Percentiles rank a stretch among this genome's conserved stretches.
These are phyloP conservation scores for Acaromyces ingoldii DNA, from an alignment of 1,284 basidiomycete species.

Conservation along the genomic window DNA sequence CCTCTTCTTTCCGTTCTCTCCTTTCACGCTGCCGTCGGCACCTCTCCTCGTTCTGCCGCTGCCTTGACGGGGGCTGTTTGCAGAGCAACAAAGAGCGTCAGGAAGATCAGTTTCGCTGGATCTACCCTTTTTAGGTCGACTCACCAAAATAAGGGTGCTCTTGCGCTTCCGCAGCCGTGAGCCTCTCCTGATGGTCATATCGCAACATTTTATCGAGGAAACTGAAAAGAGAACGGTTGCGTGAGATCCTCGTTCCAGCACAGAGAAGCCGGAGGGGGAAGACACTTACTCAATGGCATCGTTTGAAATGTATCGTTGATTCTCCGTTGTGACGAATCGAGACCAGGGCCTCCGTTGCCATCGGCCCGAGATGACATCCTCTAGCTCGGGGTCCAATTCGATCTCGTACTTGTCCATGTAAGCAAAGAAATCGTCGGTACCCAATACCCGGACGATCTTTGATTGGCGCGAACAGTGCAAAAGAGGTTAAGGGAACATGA, in stretches of 20 bases:
- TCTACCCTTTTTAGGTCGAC: background rate
- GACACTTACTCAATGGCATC: slow-evolving; percentile 61
- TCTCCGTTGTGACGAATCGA: slow-evolving; percentile 60
- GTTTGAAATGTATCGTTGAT: slow-evolving; percentile 94
- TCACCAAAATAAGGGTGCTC: slow-evolving; percentile 44
- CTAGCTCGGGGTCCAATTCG: slow-evolving; percentile 54
- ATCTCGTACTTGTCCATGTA: slow-evolving; percentile 63
- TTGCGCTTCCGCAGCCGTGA: slow-evolving; percentile 66
- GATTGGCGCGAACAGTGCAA: no score
- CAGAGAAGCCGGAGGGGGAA: no score
- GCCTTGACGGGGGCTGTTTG: slow-evolving; percentile 7
- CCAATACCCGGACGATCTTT: slow-evolving; percentile 90
- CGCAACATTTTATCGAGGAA: slow-evolving; percentile 90
- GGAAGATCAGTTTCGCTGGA: background rate
- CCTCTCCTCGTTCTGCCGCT: slow-evolving; percentile 3
- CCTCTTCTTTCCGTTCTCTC: slow-evolving; percentile 4
- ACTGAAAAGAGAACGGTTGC: no score
- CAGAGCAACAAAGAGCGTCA: background rate
- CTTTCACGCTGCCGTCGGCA: slow-evolving; percentile 2
- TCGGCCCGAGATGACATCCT: slow-evolving; percentile 53
- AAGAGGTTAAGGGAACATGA: no score
- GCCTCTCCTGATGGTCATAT: slow-evolving; percentile 93
- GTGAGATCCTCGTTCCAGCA: no score
- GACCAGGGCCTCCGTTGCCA: slow-evolving; percentile 84
- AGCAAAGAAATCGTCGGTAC: slow-evolving; percentile 87